Evolutionary conservation across 495 filamentous ascomycete genomes (phyloP).

Genomic region (Xylaria longipes): DNA sequence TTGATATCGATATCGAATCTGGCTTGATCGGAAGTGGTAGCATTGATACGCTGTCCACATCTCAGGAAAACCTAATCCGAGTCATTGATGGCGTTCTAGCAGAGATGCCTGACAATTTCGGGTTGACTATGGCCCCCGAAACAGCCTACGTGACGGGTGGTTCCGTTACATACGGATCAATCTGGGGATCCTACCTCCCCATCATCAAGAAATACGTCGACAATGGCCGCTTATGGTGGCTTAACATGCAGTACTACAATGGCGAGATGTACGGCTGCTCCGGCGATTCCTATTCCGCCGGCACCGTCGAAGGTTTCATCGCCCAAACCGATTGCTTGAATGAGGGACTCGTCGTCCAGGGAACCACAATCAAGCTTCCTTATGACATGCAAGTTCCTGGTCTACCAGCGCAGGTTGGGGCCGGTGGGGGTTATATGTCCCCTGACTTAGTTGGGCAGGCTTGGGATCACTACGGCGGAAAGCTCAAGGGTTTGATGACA

Average conservation of each 20-base stretch:
- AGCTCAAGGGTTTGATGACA: slow-evolving; percentile 36
- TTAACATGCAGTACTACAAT: slow-evolving; percentile 39
- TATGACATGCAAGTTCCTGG: slow-evolving; percentile 37
- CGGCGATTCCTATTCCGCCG: slow-evolving; percentile 32
- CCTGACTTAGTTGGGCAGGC: slow-evolving; percentile 30
- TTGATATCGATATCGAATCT: slow-evolving; percentile 37
- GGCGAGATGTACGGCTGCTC: slow-evolving; percentile 35
- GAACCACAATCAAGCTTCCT: slow-evolving; percentile 31
- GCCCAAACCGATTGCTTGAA: slow-evolving; percentile 39
- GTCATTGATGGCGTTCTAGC: slow-evolving; percentile 36
- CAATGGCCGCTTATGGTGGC: slow-evolving; percentile 36
- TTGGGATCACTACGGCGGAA: slow-evolving; percentile 31
- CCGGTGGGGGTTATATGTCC: slow-evolving; percentile 32
- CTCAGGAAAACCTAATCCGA: slow-evolving; percentile 35
- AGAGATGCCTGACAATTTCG: slow-evolving; percentile 35
- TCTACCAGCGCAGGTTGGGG: slow-evolving; percentile 31
- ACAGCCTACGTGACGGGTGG: slow-evolving; percentile 36
- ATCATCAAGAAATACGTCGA: slow-evolving; percentile 39
- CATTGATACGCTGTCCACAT: slow-evolving; percentile 29
- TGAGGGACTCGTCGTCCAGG: slow-evolving; percentile 28
- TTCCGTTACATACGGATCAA: slow-evolving; percentile 30
- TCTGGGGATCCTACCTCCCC: slow-evolving; percentile 36
- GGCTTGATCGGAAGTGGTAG: slow-evolving; percentile 36
- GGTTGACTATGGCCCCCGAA: slow-evolving; percentile 37
- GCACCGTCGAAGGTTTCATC: slow-evolving; percentile 35